Evolutionary conservation across 1,284 basidiomycete species (phyloP).

Genomic region (Farysia itapuensis): DNA sequence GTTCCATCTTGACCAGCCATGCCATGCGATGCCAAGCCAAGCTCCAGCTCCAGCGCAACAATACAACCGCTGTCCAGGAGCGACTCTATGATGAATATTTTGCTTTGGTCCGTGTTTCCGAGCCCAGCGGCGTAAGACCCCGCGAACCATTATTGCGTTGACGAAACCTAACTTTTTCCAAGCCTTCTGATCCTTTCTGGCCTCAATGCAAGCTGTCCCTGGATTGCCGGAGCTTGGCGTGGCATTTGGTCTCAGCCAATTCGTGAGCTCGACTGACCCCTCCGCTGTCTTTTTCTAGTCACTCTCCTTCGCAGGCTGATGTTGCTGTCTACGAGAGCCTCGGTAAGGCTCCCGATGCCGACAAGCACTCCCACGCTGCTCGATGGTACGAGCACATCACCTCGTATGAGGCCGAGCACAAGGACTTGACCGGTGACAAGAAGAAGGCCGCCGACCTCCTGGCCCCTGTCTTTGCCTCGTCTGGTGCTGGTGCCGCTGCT

Average conservation of each 20-base stretch:
- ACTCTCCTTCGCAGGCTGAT: conserved; percentile 93
- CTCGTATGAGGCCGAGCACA: conserved; percentile 55
- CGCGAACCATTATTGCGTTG: conserved; percentile 58
- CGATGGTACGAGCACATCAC: conserved; percentile 78
- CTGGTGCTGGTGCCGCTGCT: conserved; percentile 62
- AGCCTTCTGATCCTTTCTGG: conserved; percentile 50
- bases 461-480: conserved; percentile 13
- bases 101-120: conserved; percentile 61
- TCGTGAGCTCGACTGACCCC: not conserved
- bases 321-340: conserved; percentile 83
- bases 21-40: not conserved
- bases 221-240: not conserved
- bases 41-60: not conserved
- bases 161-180: conserved; percentile 55
- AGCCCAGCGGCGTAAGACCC: conserved; percentile 61
- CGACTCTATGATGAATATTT: conserved; percentile 50
- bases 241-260: not conserved
- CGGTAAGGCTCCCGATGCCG: conserved; percentile 66
- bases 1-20: conserved; percentile 14
- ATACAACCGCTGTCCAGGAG: not conserved
- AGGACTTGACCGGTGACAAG: conserved; percentile 55
- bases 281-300: conserved; percentile 64
- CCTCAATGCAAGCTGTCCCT: not conserved
- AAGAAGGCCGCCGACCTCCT: conserved; percentile 52
- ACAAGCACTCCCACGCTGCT: conserved; percentile 74